A percentile compares a stretch with the other conserved stretches of the same genome.
Evolutionary conservation across 768 basidiomycete species (phyloP).

Genomic region (Pleurotus ostreatus): DNA sequence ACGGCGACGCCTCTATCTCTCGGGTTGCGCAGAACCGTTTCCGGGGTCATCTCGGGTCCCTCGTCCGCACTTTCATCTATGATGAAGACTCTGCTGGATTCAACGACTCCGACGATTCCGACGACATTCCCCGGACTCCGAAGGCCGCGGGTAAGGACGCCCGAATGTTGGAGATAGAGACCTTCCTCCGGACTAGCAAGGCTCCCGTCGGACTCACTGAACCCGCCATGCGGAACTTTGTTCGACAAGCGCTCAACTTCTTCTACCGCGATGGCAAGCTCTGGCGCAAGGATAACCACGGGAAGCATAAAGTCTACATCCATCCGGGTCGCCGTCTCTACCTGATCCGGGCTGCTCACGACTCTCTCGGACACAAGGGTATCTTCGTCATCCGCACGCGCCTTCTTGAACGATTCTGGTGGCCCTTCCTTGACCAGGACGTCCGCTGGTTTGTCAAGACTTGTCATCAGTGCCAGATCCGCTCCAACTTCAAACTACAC

Average conservation of each 20-base stretch:
- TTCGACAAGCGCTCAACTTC: background rate
- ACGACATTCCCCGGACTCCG: no score
- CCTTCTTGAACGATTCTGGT: conserved; percentile 25
- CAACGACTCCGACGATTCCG: no score
- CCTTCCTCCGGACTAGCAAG: no score
- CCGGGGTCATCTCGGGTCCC: no score
- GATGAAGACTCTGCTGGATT: no score
- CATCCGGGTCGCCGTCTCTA: conserved; percentile 9
- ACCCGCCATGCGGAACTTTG: background rate
- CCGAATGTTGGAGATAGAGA: no score
- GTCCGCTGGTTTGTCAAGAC: conserved; percentile 20
- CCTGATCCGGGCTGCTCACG: conserved; percentile 19
- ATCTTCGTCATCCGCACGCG: conserved; percentile 16
- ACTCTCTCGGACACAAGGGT: conserved; percentile 23
- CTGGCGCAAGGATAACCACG: conserved; percentile 17
- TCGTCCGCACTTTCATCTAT: no score
- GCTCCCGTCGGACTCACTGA: background rate
- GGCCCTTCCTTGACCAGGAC: conserved; percentile 22
- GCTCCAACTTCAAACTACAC: conserved; percentile 1
- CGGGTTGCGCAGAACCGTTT: no score
- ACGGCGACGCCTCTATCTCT: no score
- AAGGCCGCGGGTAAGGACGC: no score
- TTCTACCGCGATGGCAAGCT: conserved; percentile 10
- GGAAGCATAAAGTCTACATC: conserved; percentile 20
- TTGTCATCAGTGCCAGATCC: conserved; percentile 25